These are phyloP conservation scores for Aspergillus haitiensis DNA, from an alignment of 495 filamentous ascomycete genomes.

Conservation along the genomic window DNA sequence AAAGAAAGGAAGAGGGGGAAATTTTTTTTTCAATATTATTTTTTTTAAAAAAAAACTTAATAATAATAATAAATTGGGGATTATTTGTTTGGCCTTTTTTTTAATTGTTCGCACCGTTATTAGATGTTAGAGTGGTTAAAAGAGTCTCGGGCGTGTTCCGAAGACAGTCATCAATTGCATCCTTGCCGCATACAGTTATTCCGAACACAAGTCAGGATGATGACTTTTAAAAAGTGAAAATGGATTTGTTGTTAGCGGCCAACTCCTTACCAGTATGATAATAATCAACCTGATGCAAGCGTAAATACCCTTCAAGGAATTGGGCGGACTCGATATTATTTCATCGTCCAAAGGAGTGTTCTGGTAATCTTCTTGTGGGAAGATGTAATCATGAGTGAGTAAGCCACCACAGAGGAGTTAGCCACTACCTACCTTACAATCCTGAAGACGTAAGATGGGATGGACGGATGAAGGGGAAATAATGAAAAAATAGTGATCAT, in stretches of 20 bases:
- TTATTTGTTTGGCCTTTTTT: not conserved
- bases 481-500: no score
- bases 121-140: conserved; percentile 19
- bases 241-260: conserved; percentile 22
- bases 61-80: not conserved
- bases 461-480: no score
- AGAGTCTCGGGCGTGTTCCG: conserved; percentile 35
- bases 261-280: conserved; percentile 12
- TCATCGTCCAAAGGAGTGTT: no score
- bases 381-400: no score
- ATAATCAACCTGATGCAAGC: conserved; percentile 18
- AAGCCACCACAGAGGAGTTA: no score
- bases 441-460: no score
- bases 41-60: not conserved
- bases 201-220: not conserved
- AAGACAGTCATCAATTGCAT: conserved; percentile 30
- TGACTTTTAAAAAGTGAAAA: conserved; percentile 19
- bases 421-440: no score
- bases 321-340: not conserved
- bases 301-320: conserved; percentile 1
- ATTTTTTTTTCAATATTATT: conserved; percentile 5
- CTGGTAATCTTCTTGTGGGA: no score
- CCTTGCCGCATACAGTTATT: conserved; percentile 26
- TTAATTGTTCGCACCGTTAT: not conserved
- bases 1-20: no score